Conservation (phyloP, 1,284 basidiomycete species). For the Ustilago nuda region DNA sequence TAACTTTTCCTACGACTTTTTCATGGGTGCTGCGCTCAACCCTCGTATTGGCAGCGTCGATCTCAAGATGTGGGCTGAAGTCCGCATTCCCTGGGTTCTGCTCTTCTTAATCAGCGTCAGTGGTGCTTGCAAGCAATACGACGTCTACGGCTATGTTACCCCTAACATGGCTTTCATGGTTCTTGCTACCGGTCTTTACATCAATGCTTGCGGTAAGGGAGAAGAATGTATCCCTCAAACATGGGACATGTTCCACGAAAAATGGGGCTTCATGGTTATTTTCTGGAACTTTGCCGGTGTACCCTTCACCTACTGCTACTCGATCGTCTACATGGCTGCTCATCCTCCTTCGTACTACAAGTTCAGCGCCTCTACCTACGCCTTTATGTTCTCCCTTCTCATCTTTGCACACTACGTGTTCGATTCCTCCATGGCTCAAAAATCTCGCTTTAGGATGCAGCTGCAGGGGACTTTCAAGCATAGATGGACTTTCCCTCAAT, state of each 20-base stretch:
- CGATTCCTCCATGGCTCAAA: conserved; percentile 95
- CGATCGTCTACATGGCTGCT: conserved; percentile 97
- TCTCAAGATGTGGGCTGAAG: conserved; percentile 99
- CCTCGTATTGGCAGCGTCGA: conserved; percentile 93
- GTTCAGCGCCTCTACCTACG: conserved; percentile 82
- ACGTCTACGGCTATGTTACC: conserved; percentile 86
- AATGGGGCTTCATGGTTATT: conserved; percentile 70
- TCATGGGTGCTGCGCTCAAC: conserved; percentile 94
- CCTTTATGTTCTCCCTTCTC: conserved; percentile 70
- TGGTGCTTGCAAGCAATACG: conserved; percentile 93
- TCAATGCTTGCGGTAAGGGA: conserved; percentile 83
- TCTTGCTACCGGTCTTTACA: conserved; percentile 92
- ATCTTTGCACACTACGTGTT: conserved; percentile 72
- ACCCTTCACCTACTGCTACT: conserved; percentile 77
- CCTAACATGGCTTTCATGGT: conserved; percentile 98
- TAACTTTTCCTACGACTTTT: conserved; percentile 79
- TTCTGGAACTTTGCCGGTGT: conserved; percentile 87
- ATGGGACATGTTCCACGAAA: conserved; percentile 75
- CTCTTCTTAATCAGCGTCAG: conserved; percentile 93
- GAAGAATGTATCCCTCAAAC: conserved; percentile 97
- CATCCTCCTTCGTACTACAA: conserved; percentile 87
- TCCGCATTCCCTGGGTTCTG: conserved; percentile 96
- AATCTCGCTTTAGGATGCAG: conserved; percentile 97
- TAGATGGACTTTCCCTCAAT: conserved; percentile 86
- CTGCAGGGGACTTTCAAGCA: conserved; percentile 84